Evolutionary conservation across 441 rosid species (phyloP).

Genomic region (Syzygium syzygioides): DNA sequence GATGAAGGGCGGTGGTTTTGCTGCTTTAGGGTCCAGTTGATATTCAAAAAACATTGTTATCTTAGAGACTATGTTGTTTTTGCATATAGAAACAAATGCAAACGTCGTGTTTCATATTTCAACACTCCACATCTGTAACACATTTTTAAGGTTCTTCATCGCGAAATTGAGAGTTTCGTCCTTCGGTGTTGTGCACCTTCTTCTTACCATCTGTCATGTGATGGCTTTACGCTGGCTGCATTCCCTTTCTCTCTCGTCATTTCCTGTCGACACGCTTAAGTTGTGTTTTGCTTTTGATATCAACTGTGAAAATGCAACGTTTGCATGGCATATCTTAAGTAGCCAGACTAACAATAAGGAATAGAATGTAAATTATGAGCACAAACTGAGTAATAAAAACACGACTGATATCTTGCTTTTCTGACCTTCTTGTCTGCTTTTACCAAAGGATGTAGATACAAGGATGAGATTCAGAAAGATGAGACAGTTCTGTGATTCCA

Average conservation of each 20-base stretch:
- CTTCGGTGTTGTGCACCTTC: neutral
- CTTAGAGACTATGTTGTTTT: neutral
- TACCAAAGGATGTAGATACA: neutral
- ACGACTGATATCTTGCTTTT: neutral
- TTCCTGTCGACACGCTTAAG: neutral
- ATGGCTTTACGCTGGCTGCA: neutral
- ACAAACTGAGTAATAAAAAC: neutral
- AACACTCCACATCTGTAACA: neutral
- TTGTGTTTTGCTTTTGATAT: neutral
- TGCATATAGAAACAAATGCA: neutral
- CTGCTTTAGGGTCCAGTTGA: slow-evolving; percentile 40
- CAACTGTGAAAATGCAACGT: neutral
- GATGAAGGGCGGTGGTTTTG: slow-evolving; percentile 70
- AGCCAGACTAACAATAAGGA: neutral
- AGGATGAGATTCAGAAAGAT: neutral
- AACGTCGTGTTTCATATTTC: neutral
- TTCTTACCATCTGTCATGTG: neutral
- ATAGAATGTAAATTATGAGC: neutral
- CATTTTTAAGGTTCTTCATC: neutral
- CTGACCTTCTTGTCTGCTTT: neutral
- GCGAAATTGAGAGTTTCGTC: neutral
- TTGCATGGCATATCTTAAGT: neutral
- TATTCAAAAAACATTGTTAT: neutral
- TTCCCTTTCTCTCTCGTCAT: neutral
- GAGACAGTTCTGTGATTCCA: neutral